phyloP scores from a whole-genome alignment of 2,329 filamentous ascomycete genomes.

The Colletotrichum aenigma region DNA sequence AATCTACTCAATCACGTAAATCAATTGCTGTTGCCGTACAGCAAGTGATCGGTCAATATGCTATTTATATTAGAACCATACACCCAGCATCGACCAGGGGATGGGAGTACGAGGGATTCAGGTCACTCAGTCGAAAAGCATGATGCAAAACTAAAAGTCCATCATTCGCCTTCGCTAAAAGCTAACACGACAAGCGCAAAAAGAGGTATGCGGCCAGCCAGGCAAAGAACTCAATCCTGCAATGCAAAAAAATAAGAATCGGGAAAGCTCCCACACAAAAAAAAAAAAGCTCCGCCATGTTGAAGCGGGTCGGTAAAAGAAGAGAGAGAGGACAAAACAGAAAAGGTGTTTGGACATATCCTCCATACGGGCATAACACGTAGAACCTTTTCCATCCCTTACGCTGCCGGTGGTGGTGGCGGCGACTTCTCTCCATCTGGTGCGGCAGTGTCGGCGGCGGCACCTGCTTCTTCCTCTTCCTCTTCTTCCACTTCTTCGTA shows the following conservation, averaged over 20 bases:
- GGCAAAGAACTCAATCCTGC: background rate
- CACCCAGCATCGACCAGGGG: background rate
- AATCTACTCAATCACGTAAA: background rate
- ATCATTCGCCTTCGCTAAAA: slow-evolving; percentile 14
- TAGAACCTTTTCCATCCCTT: background rate
- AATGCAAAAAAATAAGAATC: background rate
- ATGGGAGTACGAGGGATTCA: background rate
- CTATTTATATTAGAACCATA: background rate
- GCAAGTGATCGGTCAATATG: background rate
- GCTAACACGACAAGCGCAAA: background rate
- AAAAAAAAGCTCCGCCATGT: background rate
- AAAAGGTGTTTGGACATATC: background rate
- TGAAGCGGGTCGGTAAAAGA: background rate
- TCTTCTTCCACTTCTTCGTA: slow-evolving; percentile 9
- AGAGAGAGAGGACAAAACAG: background rate
- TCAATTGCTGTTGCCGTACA: background rate
- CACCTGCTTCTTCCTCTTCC: slow-evolving; percentile 8
- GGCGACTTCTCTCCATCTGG: slow-evolving; percentile 5
- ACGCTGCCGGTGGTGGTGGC: background rate
- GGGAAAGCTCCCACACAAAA: background rate
- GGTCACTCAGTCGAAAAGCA: background rate
- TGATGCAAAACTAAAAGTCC: background rate
- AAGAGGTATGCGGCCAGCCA: background rate
- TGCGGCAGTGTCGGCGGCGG: background rate
- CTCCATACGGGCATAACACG: slow-evolving; percentile 3